phyloP scores from a whole-genome alignment of 1,284 basidiomycete genomes.

The Ganoderma lingzhi region DNA sequence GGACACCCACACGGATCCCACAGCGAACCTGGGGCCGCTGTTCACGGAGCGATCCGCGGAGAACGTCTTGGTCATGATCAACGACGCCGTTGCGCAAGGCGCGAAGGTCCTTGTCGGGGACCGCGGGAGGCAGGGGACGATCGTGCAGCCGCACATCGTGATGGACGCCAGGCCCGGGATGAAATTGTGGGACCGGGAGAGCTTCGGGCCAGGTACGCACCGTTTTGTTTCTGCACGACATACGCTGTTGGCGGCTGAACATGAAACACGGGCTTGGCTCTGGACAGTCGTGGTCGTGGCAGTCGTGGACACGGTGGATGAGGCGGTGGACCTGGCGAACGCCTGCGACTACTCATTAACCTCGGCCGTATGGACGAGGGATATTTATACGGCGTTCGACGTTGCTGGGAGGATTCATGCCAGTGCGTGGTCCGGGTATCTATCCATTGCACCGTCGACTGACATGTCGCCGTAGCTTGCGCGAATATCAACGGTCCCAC shows the following conservation, averaged over 20 bases:
- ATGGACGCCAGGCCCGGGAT: constrained; percentile 57
- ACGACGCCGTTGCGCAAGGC: constrained; percentile 59
- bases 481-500: constrained; percentile 51
- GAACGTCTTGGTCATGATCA: constrained; percentile 56
- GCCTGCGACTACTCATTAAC: constrained; percentile 61
- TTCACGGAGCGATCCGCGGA: constrained; percentile 61
- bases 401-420: constrained; percentile 58
- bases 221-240: constrained; percentile 1
- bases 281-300: constrained; percentile 53
- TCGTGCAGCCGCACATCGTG: constrained; percentile 65
- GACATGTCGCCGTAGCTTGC: constrained; percentile 42
- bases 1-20: constrained; percentile 36
- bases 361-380: constrained; percentile 61
- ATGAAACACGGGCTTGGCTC: not conserved
- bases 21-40: constrained; percentile 48
- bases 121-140: constrained; percentile 46
- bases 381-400: constrained; percentile 54
- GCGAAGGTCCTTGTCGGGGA: constrained; percentile 62
- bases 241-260: constrained; percentile 12
- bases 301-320: constrained; percentile 55
- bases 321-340: constrained; percentile 63
- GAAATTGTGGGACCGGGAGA: constrained; percentile 61
- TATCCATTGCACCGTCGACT: not conserved
- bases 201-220: constrained; percentile 63
- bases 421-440: constrained; percentile 42